Percentiles rank a stretch among this genome's conserved stretches.
phyloP scores from a whole-genome alignment of 192 early-diverging fungal genomes.

The Entomortierella beljakovae region DNA sequence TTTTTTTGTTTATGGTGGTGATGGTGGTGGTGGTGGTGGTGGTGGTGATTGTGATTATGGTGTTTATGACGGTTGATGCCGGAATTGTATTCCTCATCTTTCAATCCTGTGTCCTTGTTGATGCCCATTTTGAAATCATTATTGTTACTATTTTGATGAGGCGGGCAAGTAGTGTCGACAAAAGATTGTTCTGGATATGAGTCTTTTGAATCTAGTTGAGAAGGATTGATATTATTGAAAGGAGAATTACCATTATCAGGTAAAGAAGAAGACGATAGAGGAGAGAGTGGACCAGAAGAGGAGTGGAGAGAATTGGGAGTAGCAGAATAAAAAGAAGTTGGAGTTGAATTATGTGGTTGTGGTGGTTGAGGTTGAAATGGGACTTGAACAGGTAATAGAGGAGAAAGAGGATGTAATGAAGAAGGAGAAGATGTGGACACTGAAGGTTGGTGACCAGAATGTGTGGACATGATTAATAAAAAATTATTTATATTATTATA shows the following conservation, averaged over 20 bases:
- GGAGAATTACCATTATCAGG: background rate
- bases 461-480: conserved; percentile 3
- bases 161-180: conserved; percentile 2
- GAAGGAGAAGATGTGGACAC: background rate
- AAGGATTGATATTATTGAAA: background rate
- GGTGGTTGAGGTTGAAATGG: background rate
- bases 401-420: background rate
- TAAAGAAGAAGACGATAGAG: conserved; percentile 7
- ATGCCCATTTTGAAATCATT: background rate
- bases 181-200: background rate
- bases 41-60: background rate
- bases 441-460: background rate
- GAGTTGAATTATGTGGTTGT: background rate
- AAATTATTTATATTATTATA: background rate
- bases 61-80: conserved; percentile 9
- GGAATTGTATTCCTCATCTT: conserved; percentile 1
- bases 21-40: background rate
- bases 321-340: conserved; percentile 23
- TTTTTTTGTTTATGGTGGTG: background rate
- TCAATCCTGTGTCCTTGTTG: too few relatives aligned
- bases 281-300: conserved; percentile 11
- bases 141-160: conserved; percentile 6
- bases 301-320: conserved; percentile 16
- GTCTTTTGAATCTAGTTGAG: background rate
- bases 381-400: conserved; percentile 7